phyloP scores from a whole-genome alignment of 1,284 basidiomycete genomes.

The Tilletia walkeri region DNA sequence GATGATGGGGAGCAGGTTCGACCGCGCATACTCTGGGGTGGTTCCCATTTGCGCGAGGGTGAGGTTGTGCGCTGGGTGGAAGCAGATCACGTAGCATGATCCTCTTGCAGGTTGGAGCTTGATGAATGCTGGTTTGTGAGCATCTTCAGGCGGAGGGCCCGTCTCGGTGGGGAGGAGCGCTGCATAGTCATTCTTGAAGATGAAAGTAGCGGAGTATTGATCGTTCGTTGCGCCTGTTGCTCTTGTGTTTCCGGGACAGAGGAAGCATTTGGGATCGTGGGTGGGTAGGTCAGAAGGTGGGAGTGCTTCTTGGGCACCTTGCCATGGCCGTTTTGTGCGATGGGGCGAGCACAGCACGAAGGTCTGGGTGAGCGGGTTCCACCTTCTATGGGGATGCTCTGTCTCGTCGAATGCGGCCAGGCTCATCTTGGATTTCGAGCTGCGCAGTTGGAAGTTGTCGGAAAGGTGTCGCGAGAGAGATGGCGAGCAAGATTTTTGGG shows the following conservation, averaged over 20 bases:
- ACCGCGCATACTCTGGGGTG: constrained; percentile 44
- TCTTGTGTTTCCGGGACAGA: constrained; percentile 85
- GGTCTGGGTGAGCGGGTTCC: constrained; percentile 46
- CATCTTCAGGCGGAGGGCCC: constrained; percentile 28
- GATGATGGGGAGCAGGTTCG: constrained; percentile 72
- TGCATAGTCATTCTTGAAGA: constrained; percentile 82
- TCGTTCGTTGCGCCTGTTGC: constrained; percentile 70
- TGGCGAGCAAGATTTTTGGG: too few relatives aligned
- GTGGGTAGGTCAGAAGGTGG: constrained; percentile 57
- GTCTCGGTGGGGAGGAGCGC: constrained; percentile 67
- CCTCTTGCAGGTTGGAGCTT: constrained; percentile 61
- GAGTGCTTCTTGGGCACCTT: constrained; percentile 48
- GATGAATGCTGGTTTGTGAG: constrained; percentile 62
- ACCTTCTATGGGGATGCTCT: constrained; percentile 51
- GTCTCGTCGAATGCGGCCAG: constrained; percentile 36
- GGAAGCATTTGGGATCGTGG: constrained; percentile 79
- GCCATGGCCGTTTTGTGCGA: constrained; percentile 54
- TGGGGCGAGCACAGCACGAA: constrained; percentile 55
- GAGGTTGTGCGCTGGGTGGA: constrained; percentile 85
- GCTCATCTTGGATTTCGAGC: too few relatives aligned
- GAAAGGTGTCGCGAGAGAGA: too few relatives aligned
- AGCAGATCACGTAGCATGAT: constrained; percentile 83
- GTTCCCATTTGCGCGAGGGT: constrained; percentile 73
- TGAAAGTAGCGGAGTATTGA: constrained; percentile 67
- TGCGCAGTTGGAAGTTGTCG: too few relatives aligned